These are phyloP conservation scores for Tolypocladium guangdongense DNA, from an alignment of 2,329 filamentous ascomycete species.

Conservation along the genomic window DNA sequence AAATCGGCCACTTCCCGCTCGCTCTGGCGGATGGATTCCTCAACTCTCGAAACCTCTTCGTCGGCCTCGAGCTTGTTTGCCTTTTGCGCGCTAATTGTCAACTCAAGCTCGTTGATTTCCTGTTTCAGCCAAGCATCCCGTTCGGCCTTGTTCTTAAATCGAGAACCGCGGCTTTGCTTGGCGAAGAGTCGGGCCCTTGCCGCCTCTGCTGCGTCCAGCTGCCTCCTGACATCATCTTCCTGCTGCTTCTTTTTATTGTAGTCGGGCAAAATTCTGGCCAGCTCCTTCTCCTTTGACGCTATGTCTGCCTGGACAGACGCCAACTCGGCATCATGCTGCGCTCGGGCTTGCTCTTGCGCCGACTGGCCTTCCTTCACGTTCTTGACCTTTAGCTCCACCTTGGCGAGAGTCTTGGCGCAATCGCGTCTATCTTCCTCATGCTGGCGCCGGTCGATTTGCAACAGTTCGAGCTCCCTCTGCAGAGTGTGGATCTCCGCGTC, in stretches of 20 bases:
- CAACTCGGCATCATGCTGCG: constrained; percentile 61
- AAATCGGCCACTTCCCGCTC: constrained; percentile 63
- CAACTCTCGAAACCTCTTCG: constrained; percentile 67
- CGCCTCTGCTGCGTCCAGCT: constrained; percentile 67
- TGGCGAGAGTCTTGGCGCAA: constrained; percentile 66
- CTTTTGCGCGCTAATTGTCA: constrained; percentile 67
- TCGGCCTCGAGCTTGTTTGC: constrained; percentile 74
- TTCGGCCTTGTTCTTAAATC: constrained; percentile 80
- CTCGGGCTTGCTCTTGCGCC: constrained; percentile 60
- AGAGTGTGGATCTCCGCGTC: constrained; percentile 71
- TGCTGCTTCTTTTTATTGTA: constrained; percentile 64
- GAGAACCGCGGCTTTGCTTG: constrained; percentile 81
- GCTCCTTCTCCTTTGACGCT: constrained; percentile 61
- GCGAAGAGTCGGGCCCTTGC: constrained; percentile 70
- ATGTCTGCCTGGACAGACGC: constrained; percentile 65
- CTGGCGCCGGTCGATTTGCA: constrained; percentile 75
- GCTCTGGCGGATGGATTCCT: constrained; percentile 58
- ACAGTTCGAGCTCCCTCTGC: constrained; percentile 71
- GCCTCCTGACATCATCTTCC: constrained; percentile 59
- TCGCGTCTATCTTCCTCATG: constrained; percentile 85
- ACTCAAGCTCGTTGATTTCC: constrained; percentile 71
- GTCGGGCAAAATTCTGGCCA: constrained; percentile 63
- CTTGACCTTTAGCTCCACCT: constrained; percentile 77
- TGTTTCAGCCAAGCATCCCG: constrained; percentile 72
- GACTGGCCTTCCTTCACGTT: constrained; percentile 74